Evolutionary conservation across 2,329 filamentous ascomycete species (phyloP).

Genomic region (Kalmusia sp.): DNA sequence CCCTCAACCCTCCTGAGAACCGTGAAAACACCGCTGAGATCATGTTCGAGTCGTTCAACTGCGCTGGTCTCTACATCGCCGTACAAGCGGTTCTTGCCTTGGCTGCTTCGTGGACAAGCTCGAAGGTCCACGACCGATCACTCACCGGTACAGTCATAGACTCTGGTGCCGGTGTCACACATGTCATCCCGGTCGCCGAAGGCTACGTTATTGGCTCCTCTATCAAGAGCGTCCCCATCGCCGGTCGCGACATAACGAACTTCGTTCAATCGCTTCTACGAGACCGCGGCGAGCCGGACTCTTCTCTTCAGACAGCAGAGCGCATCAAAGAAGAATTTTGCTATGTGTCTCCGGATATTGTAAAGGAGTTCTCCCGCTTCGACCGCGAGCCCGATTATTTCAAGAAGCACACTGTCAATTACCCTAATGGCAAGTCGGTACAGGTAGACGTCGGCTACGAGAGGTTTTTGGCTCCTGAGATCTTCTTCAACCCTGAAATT

Average conservation of each 20-base stretch:
- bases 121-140: slow-evolving; percentile 95
- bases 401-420: slow-evolving; percentile 84
- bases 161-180: slow-evolving; percentile 97
- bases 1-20: slow-evolving; percentile 97
- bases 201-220: slow-evolving; percentile 99
- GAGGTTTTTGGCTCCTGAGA: slow-evolving; percentile 96
- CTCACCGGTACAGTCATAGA: slow-evolving; percentile 98
- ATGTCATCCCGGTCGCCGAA: slow-evolving; percentile 98
- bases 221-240: slow-evolving; percentile 98
- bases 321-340: slow-evolving; percentile 99
- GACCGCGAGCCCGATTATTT: slow-evolving; percentile 89
- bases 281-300: slow-evolving; percentile 95
- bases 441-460: slow-evolving; percentile 96
- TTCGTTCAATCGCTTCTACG: slow-evolving; percentile 96
- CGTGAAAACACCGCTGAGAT: slow-evolving; percentile 99
- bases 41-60: slow-evolving; percentile 99
- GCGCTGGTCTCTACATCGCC: slow-evolving; percentile 96
- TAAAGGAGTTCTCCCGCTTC: slow-evolving; percentile 96
- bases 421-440: slow-evolving; percentile 84
- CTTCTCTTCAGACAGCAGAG: slow-evolving; percentile 95
- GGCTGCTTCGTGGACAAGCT: slow-evolving; percentile 97
- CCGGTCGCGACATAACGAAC: slow-evolving; percentile 97
- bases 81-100: slow-evolving; percentile 97
- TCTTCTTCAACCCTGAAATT: slow-evolving; percentile 99
- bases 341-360: slow-evolving; percentile 97